Conservation (phyloP, 495 filamentous ascomycete species). For the Trichoderma asperelloides region DNA sequence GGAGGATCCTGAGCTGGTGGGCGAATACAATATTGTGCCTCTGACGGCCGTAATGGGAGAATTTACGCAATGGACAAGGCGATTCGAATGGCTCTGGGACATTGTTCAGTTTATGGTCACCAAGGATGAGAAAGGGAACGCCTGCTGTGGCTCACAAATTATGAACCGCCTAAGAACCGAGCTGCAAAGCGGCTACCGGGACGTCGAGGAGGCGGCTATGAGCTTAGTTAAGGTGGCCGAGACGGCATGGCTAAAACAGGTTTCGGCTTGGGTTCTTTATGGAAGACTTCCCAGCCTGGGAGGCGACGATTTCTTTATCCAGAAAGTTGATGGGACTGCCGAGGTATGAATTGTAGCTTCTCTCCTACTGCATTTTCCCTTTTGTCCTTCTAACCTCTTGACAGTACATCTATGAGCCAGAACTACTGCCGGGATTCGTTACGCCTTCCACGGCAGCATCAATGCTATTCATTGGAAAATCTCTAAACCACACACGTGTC, state of each 20-base stretch:
- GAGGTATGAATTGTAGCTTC: constrained; percentile 20
- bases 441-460: constrained; percentile 64
- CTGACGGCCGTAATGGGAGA: constrained; percentile 73
- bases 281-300: constrained; percentile 69
- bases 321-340: constrained; percentile 27
- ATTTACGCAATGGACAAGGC: constrained; percentile 75
- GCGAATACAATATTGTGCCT: constrained; percentile 86
- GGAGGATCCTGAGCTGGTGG: constrained; percentile 63
- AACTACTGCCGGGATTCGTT: constrained; percentile 70
- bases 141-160: constrained; percentile 54
- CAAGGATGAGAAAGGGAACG: constrained; percentile 10
- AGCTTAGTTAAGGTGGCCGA: constrained; percentile 70
- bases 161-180: constrained; percentile 68
- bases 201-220: constrained; percentile 67
- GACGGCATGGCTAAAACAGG: constrained; percentile 81
- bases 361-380: background rate
- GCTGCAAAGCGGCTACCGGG: constrained; percentile 78
- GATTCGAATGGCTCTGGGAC: constrained; percentile 81
- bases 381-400: constrained; percentile 12
- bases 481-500: constrained; percentile 67
- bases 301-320: constrained; percentile 75
- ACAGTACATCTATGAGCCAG: constrained; percentile 27
- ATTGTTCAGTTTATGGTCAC: constrained; percentile 55
- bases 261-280: constrained; percentile 83
- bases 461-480: constrained; percentile 84